These are phyloP conservation scores for Termitomyces sp. DNA, from an alignment of 1,284 basidiomycete genomes.

Conservation along the genomic window DNA sequence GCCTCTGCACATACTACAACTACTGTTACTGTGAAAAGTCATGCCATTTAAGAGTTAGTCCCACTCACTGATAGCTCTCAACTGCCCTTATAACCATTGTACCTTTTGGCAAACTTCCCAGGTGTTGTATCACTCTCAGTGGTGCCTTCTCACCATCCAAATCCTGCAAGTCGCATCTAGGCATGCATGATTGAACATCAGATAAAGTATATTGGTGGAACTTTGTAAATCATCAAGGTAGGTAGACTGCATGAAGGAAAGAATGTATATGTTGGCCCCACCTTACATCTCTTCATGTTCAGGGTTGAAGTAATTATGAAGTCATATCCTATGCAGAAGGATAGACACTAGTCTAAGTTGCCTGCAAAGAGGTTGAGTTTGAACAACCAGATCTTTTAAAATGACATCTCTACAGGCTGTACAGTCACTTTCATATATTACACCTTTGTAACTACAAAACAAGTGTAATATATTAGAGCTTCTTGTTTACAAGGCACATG, in stretches of 20 bases:
- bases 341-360: too few species aligned
- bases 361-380: too few species aligned
- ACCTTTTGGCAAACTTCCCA: conserved; percentile 1
- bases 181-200: neutral
- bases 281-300: neutral
- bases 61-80: neutral
- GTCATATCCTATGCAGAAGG: too few species aligned
- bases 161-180: neutral
- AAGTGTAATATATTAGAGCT: too few species aligned
- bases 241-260: neutral
- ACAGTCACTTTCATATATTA: too few species aligned
- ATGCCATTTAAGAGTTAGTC: neutral
- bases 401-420: conserved; percentile 26
- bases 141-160: conserved; percentile 1
- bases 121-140: neutral
- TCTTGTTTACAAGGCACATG: too few species aligned
- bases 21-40: neutral
- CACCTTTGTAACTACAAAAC: too few species aligned
- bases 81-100: conserved; percentile 1
- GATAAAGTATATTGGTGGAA: conserved; percentile 7
- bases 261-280: neutral
- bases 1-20: neutral
- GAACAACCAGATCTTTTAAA: too few species aligned
- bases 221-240: neutral
- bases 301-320: too few species aligned